Base-by-base conservation (phyloP, 2,329 filamentous ascomycete genomes). In the Aotearoamyces nothofagi region DNA sequence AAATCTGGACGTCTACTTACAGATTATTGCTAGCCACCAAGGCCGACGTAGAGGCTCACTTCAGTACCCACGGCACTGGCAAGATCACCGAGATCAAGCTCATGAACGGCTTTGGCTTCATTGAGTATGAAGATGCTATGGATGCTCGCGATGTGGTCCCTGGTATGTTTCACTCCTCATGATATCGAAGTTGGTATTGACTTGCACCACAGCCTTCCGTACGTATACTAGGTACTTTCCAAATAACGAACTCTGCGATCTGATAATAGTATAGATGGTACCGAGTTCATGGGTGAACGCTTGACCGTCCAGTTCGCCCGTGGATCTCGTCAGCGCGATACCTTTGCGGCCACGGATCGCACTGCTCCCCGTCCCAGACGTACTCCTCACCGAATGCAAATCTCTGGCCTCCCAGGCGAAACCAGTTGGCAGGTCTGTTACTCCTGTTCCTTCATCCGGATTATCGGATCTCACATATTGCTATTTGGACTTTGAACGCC, bases 381-480 rank as follows among this genome's bases (percentile, higher is more conserved):
- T 56, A 98, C 90, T 44, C 76, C 84, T 44, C 84, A 86, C 58
- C 80, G 90, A 56, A 96, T 98, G 90, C 78, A 87, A 58, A 92
- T 98, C 52, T 80, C 81, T 65, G 87, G 86, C 64, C 82, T 98
- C 58, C 86, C 87, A 55, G 76, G 73, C 62, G 87, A 96, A 68
- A 98, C 90, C 68, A 94, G 86, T 74, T 98, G 90, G 90, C 90
- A 98, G 90, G 90, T 98, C 78, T 90, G 90, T 80, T 63, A 55
- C 63, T 63, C 69, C 63, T 60, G 60, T 69, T 66, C 53, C 49
- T 66, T 63, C 54, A 55, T 46, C 47, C 49, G 50, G 49, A 50
- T 45, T 53, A 44, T 52, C 49, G 48, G 46, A 49, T 45, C 39
- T 47, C 34, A 44, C 32, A 36, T 41, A 33, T 40, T 49, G 46